Evolutionary conservation across 768 basidiomycete genomes (phyloP).

Genomic region (Suillus fuscotomentosus): DNA sequence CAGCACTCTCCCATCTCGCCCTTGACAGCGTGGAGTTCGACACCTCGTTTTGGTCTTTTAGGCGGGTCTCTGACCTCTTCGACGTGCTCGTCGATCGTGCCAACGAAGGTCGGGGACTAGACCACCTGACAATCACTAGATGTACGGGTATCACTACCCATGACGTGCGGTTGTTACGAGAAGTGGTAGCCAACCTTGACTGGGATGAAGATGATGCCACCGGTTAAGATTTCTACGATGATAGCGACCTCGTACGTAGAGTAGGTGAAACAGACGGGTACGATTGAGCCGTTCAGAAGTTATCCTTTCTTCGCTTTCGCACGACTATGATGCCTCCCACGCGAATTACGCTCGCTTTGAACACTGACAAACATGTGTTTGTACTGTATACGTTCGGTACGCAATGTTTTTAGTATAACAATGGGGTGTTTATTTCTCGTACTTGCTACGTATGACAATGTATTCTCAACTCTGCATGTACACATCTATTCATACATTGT

Average conservation of each 20-base stretch:
- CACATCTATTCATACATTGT: neutral
- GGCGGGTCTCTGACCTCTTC: neutral
- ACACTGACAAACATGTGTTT: neutral
- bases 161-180: neutral
- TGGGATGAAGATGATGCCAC: neutral
- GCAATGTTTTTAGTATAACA: neutral
- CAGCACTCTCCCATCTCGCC: constrained; percentile 1
- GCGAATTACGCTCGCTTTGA: neutral
- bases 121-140: neutral
- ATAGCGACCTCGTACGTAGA: neutral
- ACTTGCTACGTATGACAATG: neutral
- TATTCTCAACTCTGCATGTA: neutral
- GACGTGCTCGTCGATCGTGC: constrained; percentile 7
- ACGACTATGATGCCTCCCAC: neutral
- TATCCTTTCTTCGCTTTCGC: neutral
- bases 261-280: too few species aligned
- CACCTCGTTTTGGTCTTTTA: neutral
- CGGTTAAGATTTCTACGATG: neutral
- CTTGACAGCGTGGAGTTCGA: neutral
- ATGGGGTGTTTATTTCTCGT: neutral
- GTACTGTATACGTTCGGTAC: neutral
- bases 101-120: constrained; percentile 2
- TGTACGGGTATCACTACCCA: neutral
- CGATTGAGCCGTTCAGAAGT: neutral
- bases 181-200: constrained; percentile 1